Evolutionary conservation across 1,284 basidiomycete genomes (phyloP), one percentile per base, ranked within the genome.

Genomic region (Rhodotorula sp.): DNA sequence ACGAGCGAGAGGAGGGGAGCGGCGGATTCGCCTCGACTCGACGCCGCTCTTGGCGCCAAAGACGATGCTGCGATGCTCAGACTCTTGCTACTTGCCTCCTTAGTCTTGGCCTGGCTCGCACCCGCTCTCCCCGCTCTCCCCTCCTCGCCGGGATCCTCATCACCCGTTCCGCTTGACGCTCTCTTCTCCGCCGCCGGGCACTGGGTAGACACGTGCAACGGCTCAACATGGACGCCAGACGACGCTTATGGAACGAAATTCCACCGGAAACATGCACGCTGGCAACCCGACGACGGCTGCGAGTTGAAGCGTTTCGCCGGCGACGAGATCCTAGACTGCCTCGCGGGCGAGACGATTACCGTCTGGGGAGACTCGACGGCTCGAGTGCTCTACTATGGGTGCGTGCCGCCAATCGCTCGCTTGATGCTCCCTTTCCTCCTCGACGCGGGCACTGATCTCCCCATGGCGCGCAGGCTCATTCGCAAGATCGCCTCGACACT

Each of bases 331-430:
- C 34, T 39, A 25, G 27, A 36, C 8, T 57, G 56, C n/a, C 36
- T 57, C 25, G 56, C 25, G 10, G 56, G 37, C 37, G 56, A 57
- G 36, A 57, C 36, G 2, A 22, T 39, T 4, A n/a, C n/a, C 21
- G n/a, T 57, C 25, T 57, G 56, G 56, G 37, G 56, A 8, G 56
- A 57, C 56, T 57, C 56, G 37, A 57, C 37, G 27, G 37, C 56
- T 7, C 36, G 56, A 3, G 36, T 57, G 25, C 37, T 57, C 9
- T 57, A 39, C 56, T 39, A 57, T 37, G 56, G 56, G 37, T 57
- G 56, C 56, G 56, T 13, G 8, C 56, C 12, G 2, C 55, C 1
- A 2, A 22, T 12, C 50, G 6, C 48, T 51, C 9, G 6, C 17
- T 41, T 17, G 3, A 17, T 17, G 19, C 32, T 22, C 19, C 32